phyloP scores from a whole-genome alignment of 345 rosid species.

The Citrus australasica region DNA sequence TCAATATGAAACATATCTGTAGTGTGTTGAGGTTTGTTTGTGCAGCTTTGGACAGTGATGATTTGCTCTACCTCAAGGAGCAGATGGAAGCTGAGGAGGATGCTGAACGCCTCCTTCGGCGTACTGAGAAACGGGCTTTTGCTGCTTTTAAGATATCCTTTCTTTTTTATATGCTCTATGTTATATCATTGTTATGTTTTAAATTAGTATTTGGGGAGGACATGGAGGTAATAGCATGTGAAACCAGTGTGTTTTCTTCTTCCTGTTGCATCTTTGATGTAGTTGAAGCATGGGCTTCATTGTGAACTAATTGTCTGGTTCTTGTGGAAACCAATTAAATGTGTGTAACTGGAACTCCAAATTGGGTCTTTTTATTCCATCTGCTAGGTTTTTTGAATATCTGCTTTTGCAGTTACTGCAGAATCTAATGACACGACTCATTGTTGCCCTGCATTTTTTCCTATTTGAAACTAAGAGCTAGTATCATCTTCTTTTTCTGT shows the following conservation, averaged over 20 bases:
- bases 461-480: neutral
- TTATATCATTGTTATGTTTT: neutral
- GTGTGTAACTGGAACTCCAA: neutral
- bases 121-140: constrained; percentile 96
- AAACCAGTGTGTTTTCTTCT: no score
- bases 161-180: neutral
- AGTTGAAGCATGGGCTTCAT: neutral
- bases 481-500: neutral
- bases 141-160: constrained; percentile 99
- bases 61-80: constrained; percentile 94
- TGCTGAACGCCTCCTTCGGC: constrained; percentile 91
- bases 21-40: constrained; percentile 28
- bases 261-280: neutral
- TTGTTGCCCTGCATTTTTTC: neutral
- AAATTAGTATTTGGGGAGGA: neutral
- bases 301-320: neutral
- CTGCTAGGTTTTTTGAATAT: neutral
- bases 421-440: neutral
- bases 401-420: neutral
- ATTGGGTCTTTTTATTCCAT: neutral
- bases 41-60: constrained; percentile 99
- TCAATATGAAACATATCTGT: neutral
- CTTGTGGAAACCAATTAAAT: neutral
- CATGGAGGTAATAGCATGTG: neutral
- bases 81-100: constrained; percentile 99